Conservation (phyloP, 2,329 filamentous ascomycete species). For the Zasmidium angulare region DNA sequence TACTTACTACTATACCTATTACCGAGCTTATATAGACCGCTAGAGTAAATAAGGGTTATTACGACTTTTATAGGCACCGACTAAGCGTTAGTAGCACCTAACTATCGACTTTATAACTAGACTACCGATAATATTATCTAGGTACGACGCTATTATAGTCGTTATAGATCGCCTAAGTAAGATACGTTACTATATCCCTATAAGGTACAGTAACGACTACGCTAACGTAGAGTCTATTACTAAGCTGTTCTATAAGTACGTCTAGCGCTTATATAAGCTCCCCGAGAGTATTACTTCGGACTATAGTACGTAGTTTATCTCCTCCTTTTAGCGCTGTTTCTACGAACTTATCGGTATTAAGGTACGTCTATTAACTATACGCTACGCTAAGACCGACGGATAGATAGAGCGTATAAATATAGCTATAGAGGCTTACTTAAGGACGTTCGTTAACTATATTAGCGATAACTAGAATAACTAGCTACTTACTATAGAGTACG, state of each 20-base stretch:
- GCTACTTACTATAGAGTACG: not conserved
- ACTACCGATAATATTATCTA: not conserved
- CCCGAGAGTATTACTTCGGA: not conserved
- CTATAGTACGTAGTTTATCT: too few species aligned
- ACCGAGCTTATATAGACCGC: not conserved
- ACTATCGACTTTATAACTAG: not conserved
- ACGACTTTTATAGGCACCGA: not conserved
- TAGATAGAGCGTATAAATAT: constrained; percentile 1
- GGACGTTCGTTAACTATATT: not conserved
- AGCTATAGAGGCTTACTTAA: not conserved
- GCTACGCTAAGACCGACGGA: not conserved
- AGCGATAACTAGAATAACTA: not conserved
- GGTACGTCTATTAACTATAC: not conserved
- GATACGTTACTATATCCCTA: not conserved
- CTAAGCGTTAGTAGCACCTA: not conserved
- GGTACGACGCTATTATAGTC: not conserved
- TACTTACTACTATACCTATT: not conserved
- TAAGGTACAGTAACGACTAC: not conserved
- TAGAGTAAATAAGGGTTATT: not conserved
- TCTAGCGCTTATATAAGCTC: not conserved
- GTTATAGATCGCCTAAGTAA: not conserved
- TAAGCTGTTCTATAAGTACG: not conserved
- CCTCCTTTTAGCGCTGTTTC: not conserved
- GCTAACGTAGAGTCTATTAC: not conserved
- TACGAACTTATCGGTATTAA: not conserved